A percentile compares a stretch with the other conserved stretches of the same genome.
Evolutionary conservation across 345 rosid genomes (phyloP).

Genomic region (Isatis tinctoria): DNA sequence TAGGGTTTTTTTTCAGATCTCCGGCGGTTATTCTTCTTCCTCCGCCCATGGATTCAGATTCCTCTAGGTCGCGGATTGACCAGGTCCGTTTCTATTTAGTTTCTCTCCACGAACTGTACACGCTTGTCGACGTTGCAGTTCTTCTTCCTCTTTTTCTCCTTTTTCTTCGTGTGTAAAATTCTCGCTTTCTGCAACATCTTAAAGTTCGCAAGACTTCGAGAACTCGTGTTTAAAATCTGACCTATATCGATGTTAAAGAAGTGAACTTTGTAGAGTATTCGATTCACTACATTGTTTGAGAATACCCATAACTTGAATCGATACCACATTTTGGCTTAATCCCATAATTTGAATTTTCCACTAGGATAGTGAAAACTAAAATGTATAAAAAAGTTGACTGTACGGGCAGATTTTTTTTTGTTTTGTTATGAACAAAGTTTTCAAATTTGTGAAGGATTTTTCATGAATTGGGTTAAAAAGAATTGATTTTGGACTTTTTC

Average conservation of each 20-base stretch:
- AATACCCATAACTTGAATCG: conserved; percentile 5
- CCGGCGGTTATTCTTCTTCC: conserved; percentile 16
- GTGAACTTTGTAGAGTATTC: neutral
- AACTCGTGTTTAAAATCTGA: neutral
- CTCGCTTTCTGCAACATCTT: conserved; percentile 3
- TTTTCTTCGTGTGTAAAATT: neutral
- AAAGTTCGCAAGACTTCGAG: neutral
- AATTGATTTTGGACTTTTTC: neutral
- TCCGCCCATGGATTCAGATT: conserved; percentile 58
- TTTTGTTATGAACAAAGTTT: neutral
- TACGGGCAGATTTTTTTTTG: neutral
- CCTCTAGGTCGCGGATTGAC: conserved; percentile 54
- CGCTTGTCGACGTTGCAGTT: neutral
- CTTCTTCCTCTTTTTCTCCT: neutral
- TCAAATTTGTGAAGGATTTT: neutral
- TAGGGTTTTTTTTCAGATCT: conserved; percentile 33
- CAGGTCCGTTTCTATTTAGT: conserved; percentile 42
- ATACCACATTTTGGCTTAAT: neutral
- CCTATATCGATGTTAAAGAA: conserved; percentile 4
- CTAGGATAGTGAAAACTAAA: neutral
- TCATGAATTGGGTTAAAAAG: neutral
- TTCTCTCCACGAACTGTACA: neutral
- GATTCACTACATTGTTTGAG: neutral
- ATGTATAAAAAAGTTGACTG: neutral
- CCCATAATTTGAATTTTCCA: neutral